phyloP scores from a whole-genome alignment of 495 filamentous ascomycete genomes.

The Penicillium antarcticum region DNA sequence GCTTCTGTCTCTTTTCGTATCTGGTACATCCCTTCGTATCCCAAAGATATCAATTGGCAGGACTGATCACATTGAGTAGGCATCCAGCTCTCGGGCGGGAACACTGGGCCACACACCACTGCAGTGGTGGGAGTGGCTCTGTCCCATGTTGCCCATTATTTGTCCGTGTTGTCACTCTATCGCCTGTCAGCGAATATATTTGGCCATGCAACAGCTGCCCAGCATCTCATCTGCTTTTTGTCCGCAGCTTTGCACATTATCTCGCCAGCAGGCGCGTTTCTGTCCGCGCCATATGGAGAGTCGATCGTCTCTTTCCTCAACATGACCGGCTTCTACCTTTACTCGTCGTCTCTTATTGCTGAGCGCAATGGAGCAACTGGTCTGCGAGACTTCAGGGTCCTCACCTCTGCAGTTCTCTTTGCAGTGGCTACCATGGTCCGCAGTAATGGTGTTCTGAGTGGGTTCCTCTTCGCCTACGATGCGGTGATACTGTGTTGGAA shows the following conservation, averaged over 20 bases:
- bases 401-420: constrained; percentile 66
- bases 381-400: constrained; percentile 43
- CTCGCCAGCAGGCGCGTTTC: constrained; percentile 83
- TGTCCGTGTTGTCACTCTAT: constrained; percentile 70
- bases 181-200: constrained; percentile 43
- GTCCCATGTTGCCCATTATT: constrained; percentile 69
- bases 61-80: constrained; percentile 18
- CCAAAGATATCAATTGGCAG: neutral
- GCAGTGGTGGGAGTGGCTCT: constrained; percentile 58
- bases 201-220: constrained; percentile 20
- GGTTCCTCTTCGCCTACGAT: constrained; percentile 65
- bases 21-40: constrained; percentile 36
- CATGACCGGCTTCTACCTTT: constrained; percentile 69
- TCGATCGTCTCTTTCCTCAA: constrained; percentile 74
- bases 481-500: constrained; percentile 30
- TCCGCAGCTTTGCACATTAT: constrained; percentile 74
- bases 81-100: constrained; percentile 20
- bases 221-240: constrained; percentile 55
- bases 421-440: constrained; percentile 71
- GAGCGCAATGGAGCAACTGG: constrained; percentile 15
- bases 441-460: constrained; percentile 86
- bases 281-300: constrained; percentile 85
- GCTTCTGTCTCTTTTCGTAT: constrained; percentile 42
- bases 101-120: constrained; percentile 19
- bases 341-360: constrained; percentile 53